A percentile compares a stretch with the other conserved stretches of the same genome.
Evolutionary conservation across 1,284 basidiomycete genomes (phyloP).

Genomic region (Ustilago vetiveriae): DNA sequence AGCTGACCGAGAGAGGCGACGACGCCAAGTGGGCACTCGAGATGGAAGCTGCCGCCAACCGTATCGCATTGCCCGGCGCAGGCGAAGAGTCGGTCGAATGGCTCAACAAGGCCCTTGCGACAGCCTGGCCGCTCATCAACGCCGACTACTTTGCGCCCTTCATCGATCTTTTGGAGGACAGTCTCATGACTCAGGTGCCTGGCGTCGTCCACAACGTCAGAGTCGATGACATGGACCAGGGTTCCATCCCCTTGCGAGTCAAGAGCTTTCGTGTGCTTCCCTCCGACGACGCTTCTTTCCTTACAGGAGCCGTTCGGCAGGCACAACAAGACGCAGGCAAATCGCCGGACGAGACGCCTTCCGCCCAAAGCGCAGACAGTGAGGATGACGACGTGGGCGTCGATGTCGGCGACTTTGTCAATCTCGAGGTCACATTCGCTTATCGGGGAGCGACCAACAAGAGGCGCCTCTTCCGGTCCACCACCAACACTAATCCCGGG

Average conservation of each 20-base stretch:
- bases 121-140: constrained; percentile 61
- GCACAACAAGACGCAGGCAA: constrained; percentile 31
- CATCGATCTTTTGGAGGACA: constrained; percentile 62
- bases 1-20: constrained; percentile 27
- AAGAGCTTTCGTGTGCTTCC: constrained; percentile 53
- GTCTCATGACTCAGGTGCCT: constrained; percentile 63
- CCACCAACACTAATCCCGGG: constrained; percentile 14
- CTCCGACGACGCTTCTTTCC: constrained; percentile 40
- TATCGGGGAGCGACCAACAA: constrained; percentile 47
- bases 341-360: background rate
- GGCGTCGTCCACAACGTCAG: constrained; percentile 57
- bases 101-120: constrained; percentile 58
- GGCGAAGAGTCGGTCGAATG: constrained; percentile 58
- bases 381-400: constrained; percentile 25
- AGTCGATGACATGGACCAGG: constrained; percentile 64
- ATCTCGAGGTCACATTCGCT: constrained; percentile 57
- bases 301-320: constrained; percentile 29
- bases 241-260: constrained; percentile 52
- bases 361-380: constrained; percentile 3
- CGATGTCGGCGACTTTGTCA: constrained; percentile 58
- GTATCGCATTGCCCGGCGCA: constrained; percentile 7
- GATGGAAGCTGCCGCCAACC: constrained; percentile 31
- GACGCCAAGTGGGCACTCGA: constrained; percentile 46
- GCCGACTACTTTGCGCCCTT: constrained; percentile 62
- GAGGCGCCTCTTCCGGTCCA: constrained; percentile 32